Base-by-base conservation (phyloP, 2,329 filamentous ascomycete species). In the Penicillium sp. region DNA sequence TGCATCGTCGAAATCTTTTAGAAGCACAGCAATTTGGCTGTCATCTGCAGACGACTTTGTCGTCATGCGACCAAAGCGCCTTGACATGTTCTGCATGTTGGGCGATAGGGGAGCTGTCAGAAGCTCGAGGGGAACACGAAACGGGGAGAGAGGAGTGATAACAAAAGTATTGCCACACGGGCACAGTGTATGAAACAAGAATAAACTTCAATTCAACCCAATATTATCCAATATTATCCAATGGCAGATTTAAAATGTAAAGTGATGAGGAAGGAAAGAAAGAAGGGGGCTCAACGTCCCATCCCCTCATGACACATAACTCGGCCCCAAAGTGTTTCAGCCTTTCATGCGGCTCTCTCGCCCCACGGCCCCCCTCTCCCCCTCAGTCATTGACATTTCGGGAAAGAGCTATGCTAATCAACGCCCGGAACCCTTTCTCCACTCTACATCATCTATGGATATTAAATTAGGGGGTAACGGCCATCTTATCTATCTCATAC, bases 1-100 rank as follows among this genome's bases (percentile, higher is more conserved):
- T 27, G 88, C 89, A 73, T 93, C 87, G 66, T 91, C 88, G 70
- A 92, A 94, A 69, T 94, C 90, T 66, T 85, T 87, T 56, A 96
- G 78, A 53, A 94, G 80, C 44, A 88, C 82, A 12, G 87, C 86
- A 45, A 93, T 86, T 70, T 91, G 88, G 63, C 87, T 87, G 71
- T 91, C 88, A 74, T 94, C 89, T 56, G 88, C 89, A 25, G 87
- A 86, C 61, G 86, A 83, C 69, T 84, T 86, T 76, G 86, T 82
- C 70, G 93, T 84, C 74, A 84, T 87, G 60, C 65, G 65, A 55
- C 89, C 89, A 65, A 93, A 88, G 69, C 88, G 86, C 62, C 90
- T 82, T 70, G 92, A 87, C 76, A 94, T 83, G 57, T 67, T 66
- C 65, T 75, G 69, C 75, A 77, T 77, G 19, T 51, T 71, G 68